These are phyloP conservation scores for Pleurotus citrinopileatus DNA, from an alignment of 768 basidiomycete genomes.

Conservation along the genomic window DNA sequence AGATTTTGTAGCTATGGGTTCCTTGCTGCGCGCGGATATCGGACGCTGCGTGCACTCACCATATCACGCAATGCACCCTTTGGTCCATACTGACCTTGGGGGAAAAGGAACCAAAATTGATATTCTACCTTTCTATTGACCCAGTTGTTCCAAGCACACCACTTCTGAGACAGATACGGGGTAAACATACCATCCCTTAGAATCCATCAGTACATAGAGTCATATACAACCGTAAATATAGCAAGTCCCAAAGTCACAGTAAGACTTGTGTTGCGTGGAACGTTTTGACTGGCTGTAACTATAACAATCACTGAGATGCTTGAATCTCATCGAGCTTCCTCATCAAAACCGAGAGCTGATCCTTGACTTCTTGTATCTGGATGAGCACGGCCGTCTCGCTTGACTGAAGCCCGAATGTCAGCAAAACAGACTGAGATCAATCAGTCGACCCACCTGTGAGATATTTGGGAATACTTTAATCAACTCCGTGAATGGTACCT, in stretches of 20 bases:
- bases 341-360: slow-evolving; percentile 34
- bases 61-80: not conserved
- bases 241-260: no score
- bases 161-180: slow-evolving; percentile 95
- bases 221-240: no score
- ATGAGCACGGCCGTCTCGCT: slow-evolving; percentile 63
- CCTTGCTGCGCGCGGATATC: not conserved
- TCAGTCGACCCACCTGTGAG: slow-evolving; percentile 48
- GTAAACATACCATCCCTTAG: slow-evolving; percentile 39
- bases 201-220: not conserved
- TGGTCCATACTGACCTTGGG: not conserved
- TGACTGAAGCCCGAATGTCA: slow-evolving; percentile 43
- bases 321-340: slow-evolving; percentile 31
- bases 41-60: not conserved
- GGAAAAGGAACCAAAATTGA: slow-evolving; percentile 52
- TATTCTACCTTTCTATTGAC: slow-evolving; percentile 73
- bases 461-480: slow-evolving; percentile 74
- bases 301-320: not conserved
- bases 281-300: no score
- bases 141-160: slow-evolving; percentile 62
- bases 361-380: slow-evolving; percentile 59
- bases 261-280: no score
- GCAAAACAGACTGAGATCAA: slow-evolving; percentile 9
- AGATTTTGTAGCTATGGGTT: not conserved
- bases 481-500: slow-evolving; percentile 65